Conservation (phyloP, 495 filamentous ascomycete species). For the Penicillium pulvis region DNA sequence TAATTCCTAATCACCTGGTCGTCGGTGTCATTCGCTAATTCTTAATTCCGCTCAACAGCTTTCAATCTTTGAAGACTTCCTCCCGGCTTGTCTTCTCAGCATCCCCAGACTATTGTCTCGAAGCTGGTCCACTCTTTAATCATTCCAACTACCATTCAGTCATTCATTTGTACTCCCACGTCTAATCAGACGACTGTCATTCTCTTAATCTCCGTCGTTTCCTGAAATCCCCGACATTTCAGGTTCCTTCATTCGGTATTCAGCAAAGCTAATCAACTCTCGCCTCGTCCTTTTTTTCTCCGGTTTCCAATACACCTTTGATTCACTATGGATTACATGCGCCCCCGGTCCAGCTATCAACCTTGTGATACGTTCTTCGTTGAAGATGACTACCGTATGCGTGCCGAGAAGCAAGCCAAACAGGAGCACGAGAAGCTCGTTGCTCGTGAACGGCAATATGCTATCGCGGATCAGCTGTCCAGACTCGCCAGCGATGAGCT, state of each 20-base stretch:
- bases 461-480: slow-evolving; percentile 85
- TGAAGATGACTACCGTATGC: slow-evolving; percentile 64
- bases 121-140: slow-evolving; percentile 49
- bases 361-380: slow-evolving; percentile 84
- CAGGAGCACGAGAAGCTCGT: slow-evolving; percentile 72
- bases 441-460: slow-evolving; percentile 74
- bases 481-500: slow-evolving; percentile 81
- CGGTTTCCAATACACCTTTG: slow-evolving; percentile 5
- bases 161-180: slow-evolving; percentile 44
- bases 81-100: slow-evolving; percentile 39
- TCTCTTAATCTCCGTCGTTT: slow-evolving; percentile 56
- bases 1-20: slow-evolving; percentile 22
- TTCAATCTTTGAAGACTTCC: slow-evolving; percentile 43
- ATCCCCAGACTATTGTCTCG: slow-evolving; percentile 40
- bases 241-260: slow-evolving; percentile 36
- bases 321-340: slow-evolving; percentile 74
- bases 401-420: slow-evolving; percentile 35
- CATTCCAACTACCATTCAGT: slow-evolving; percentile 58
- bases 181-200: slow-evolving; percentile 55
- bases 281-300: slow-evolving; percentile 9
- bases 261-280: slow-evolving; percentile 24
- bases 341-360: slow-evolving; percentile 53
- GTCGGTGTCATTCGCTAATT: slow-evolving; percentile 29
- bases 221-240: slow-evolving; percentile 34
- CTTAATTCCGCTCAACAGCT: slow-evolving; percentile 47